Percentiles rank a stretch among this genome's conserved stretches.
These are phyloP conservation scores for Cryptosporidium andersoni DNA, from an alignment of 169 alveolate genomes.

Conservation along the genomic window DNA sequence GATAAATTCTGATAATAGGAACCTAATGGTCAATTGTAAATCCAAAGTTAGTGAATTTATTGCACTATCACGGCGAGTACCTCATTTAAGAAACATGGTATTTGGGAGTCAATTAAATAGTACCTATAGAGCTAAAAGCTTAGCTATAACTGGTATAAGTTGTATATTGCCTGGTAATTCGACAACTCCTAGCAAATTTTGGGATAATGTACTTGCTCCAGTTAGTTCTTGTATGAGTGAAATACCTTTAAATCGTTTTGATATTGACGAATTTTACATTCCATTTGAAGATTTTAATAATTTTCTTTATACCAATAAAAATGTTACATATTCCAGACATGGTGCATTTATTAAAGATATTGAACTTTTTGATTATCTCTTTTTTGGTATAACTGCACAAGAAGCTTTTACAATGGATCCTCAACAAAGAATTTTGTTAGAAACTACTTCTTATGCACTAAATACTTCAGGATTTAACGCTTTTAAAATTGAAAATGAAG, in stretches of 20 bases:
- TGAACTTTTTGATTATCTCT: slow-evolving; percentile 73
- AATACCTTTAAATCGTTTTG: slow-evolving; percentile 52
- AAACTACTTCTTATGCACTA: slow-evolving; percentile 58
- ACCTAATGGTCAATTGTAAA: neutral
- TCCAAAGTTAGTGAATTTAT: neutral
- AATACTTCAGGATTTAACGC: slow-evolving; percentile 34
- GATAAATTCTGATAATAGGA: neutral
- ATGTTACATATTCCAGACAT: slow-evolving; percentile 52
- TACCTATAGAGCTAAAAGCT: neutral
- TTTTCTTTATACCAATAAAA: slow-evolving; percentile 10
- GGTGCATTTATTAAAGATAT: slow-evolving; percentile 74
- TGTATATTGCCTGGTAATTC: slow-evolving; percentile 53
- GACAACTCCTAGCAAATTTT: slow-evolving; percentile 26
- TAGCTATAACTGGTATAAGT: slow-evolving; percentile 56
- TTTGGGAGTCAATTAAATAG: neutral
- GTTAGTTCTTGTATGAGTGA: slow-evolving; percentile 40
- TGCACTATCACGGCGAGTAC: slow-evolving; percentile 9
- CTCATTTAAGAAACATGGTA: slow-evolving; percentile 18
- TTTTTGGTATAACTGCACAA: slow-evolving; percentile 60
- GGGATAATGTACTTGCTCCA: slow-evolving; percentile 25
- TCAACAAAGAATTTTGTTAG: slow-evolving; percentile 77
- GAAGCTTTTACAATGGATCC: slow-evolving; percentile 77
- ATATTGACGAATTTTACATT: slow-evolving; percentile 63
- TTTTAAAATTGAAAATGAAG: slow-evolving; percentile 27
- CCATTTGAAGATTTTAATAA: slow-evolving; percentile 20